Evolutionary conservation across 108 stramenopile species (phyloP), one percentile per base, ranked within the genome.

Genomic region (Skeletonema marinoi): DNA sequence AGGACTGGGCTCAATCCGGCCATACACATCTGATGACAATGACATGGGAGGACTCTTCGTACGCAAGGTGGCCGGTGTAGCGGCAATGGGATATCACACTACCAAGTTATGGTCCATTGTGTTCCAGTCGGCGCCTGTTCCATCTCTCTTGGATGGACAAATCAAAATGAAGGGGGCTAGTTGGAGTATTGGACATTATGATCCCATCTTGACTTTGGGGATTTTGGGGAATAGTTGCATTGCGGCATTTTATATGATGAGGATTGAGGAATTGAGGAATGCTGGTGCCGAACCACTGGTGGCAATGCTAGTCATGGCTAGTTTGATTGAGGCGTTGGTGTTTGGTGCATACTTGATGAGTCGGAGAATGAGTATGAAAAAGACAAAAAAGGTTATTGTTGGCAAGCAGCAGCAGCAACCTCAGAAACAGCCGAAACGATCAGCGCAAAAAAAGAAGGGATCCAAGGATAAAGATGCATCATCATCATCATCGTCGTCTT

Each of bases 11-110:
- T 73, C 92, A 42, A 87, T 96, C 71, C 76, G 80, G 8, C 67
- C 76, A 30, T 76, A 88, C 10, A 92, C 92, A 17, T 92, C 95
- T 7, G 95, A 96, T 75, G 90, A 79, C 44, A 96, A 96, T 78
- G 90, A 96, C 65, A 96, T 96, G 95, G 95, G 95, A 25, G 91
- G 92, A 25, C 74, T 96, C 1, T 96, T 91, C 74, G 82, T 93
- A 31, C 90, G 91, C 10, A 96, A 96, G 78, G 29, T 96, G 66
- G 88, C 78, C 16, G 95, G 92, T 16, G 95, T 87, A 6, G 95
- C 92, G 2, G 79, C 65, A 19, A 29, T 91, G 65, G 89, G 84
- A 25, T 82, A 87, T n/a, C 95, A 96, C 33, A 69, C 88, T n/a
- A 85, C 92, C 41, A 96, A 96, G 70, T 32, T 96, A 2, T 68